Conservation (phyloP, 768 basidiomycete species). For the Mycena latifolia region DNA sequence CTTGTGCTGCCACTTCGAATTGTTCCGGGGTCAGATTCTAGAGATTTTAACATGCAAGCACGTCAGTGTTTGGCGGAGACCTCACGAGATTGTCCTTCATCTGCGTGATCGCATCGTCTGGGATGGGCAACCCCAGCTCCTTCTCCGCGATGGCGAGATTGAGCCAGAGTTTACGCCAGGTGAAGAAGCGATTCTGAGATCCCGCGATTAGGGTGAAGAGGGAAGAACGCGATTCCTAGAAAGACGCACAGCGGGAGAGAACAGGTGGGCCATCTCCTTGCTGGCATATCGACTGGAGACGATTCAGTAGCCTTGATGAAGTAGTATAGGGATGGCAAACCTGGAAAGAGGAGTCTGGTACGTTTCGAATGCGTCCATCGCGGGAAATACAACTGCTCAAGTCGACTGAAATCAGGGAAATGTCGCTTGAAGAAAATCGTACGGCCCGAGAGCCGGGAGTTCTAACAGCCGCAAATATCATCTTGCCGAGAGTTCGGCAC, state of each 20-base stretch:
- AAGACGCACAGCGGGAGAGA: constrained; percentile 86
- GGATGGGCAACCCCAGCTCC: constrained; percentile 91
- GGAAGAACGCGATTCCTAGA: background rate
- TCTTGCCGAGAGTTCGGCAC: too few species aligned
- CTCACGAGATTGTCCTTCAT: constrained; percentile 94
- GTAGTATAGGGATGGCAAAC: constrained; percentile 48
- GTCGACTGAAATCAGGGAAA: too few species aligned
- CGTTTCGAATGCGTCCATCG: constrained; percentile 67
- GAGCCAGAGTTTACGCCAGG: constrained; percentile 96
- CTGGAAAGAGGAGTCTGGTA: constrained; percentile 89
- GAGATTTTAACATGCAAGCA: constrained; percentile 22
- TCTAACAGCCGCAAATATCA: too few species aligned
- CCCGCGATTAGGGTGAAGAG: background rate
- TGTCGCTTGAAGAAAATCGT: too few species aligned
- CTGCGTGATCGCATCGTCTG: constrained; percentile 92
- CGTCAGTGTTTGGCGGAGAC: constrained; percentile 1
- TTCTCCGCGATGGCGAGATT: constrained; percentile 97
- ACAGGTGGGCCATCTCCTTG: constrained; percentile 98
- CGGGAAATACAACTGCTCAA: background rate
- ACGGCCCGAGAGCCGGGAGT: too few species aligned
- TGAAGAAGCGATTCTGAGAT: constrained; percentile 89
- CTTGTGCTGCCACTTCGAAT: constrained; percentile 90
- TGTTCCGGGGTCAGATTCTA: constrained; percentile 89
- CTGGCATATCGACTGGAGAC: constrained; percentile 92
- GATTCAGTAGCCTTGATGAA: background rate